Base-by-base conservation (phyloP, 495 filamentous ascomycete species). In the Talaromyces adpressus region DNA sequence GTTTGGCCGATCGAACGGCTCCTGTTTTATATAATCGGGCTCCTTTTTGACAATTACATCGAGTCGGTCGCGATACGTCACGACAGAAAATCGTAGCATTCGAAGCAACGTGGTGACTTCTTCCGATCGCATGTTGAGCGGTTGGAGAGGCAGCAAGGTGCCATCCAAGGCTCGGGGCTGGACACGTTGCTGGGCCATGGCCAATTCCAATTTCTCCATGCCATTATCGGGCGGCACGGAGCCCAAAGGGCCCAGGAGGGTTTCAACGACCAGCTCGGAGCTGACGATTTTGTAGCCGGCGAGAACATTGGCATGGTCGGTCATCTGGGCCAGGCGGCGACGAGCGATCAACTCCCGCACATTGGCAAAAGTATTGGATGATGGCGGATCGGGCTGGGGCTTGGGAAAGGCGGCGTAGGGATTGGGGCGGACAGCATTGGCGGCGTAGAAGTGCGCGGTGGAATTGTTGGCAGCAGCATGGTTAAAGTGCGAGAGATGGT, bases 261-360 rank as follows among this genome's bases (percentile, higher is more conserved):
- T 79, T 57, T 81, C 77, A 52, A 81, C 76, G 61, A 81, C 78
- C 71, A 78, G 66, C 69, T 81, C 76, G 49, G 78, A 76, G 65
- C 75, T 72, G 63, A 81, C 77, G 64, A 81, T 81, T 32, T 69
- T 77, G 66, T 81, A 81, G 32, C 78, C 78, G 62, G 77, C 78
- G 57, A 79, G 79, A 14, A 79, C 72, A 71, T 81, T 81, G 70
- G 76, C 76, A 72, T 81, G 78, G 66, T 81, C 78, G 73, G 78
- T 81, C 63, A 81, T 81, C 67, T 81, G 77, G 34, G 71, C 73
- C 63, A 81, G 71, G n/a, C 77, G 78, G 23, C 78, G 78, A n/a
- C 78, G 78, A 66, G 77, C 75, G 49, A 81, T 78, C 58, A 79
- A 71, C 66, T 81, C 78, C 45, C 78, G 77, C 56, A 81, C 77